A percentile compares a stretch with the other conserved stretches of the same genome.
Evolutionary conservation across 306 rosid genomes (phyloP).

Genomic region (Inga leiocalycina): DNA sequence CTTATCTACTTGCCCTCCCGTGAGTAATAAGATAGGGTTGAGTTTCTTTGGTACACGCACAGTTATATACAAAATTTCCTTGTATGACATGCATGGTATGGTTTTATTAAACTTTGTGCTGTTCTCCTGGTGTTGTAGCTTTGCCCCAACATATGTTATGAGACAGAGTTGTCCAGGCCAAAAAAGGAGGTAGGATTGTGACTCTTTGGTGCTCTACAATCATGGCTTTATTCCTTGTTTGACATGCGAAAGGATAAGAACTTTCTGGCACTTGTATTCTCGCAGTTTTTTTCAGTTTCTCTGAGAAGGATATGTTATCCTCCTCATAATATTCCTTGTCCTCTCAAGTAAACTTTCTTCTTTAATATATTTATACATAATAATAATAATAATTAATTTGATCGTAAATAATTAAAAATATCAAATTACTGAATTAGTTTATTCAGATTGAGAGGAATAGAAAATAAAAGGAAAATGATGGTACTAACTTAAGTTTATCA

Average conservation of each 20-base stretch:
- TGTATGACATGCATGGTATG: neutral
- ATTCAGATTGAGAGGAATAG: neutral
- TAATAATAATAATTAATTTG: neutral
- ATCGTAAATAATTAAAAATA: slow-evolving; percentile 1
- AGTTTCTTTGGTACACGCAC: neutral
- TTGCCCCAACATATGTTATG: neutral
- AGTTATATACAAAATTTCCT: neutral
- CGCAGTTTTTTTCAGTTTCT: neutral
- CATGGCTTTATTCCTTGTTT: neutral
- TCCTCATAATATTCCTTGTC: neutral
- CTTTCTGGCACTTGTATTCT: neutral
- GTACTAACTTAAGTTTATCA: slow-evolving; percentile 23
- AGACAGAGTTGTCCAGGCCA: neutral
- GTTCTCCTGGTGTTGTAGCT: neutral
- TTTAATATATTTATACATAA: neutral
- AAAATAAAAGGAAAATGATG: slow-evolving; percentile 27
- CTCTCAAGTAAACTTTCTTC: neutral
- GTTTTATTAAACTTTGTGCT: neutral
- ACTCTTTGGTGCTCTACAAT: neutral
- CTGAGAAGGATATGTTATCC: neutral
- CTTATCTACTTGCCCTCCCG: neutral
- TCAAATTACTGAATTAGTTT: neutral
- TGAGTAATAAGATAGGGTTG: neutral
- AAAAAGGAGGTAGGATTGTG: too few relatives aligned
- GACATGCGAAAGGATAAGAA: neutral